Conservation (phyloP, 495 filamentous ascomycete genomes). For the Neurospora hispaniola region DNA sequence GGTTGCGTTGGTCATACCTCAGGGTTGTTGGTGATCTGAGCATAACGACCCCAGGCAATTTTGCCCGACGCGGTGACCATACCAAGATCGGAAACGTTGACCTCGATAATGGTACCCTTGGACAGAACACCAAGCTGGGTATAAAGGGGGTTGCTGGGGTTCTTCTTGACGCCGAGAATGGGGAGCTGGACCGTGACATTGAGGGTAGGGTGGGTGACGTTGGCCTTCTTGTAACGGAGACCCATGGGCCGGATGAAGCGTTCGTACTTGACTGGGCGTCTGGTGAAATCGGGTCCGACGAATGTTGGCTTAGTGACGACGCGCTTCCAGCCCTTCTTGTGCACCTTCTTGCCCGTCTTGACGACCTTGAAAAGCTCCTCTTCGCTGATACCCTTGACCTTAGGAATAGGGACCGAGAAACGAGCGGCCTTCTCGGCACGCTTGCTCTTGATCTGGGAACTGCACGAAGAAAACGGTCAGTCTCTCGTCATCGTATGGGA, state of each 20-base stretch:
- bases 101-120: constrained; percentile 90
- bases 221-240: constrained; percentile 86
- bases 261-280: constrained; percentile 88
- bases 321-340: constrained; percentile 76
- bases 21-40: constrained; percentile 57
- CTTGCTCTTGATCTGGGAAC: constrained; percentile 30
- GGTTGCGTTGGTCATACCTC: constrained; percentile 31
- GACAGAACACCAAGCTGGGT: constrained; percentile 91
- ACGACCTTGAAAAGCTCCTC: constrained; percentile 99
- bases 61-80: constrained; percentile 89
- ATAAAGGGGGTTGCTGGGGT: constrained; percentile 85
- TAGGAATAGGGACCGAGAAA: constrained; percentile 87
- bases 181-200: constrained; percentile 65
- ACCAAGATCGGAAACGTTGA: constrained; percentile 89
- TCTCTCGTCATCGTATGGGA: not conserved
- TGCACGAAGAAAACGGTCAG: not conserved
- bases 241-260: constrained; percentile 55
- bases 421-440: constrained; percentile 88
- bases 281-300: constrained; percentile 84
- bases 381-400: constrained; percentile 86
- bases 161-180: constrained; percentile 95
- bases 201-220: constrained; percentile 60
- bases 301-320: constrained; percentile 66
- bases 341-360: constrained; percentile 68
- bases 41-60: constrained; percentile 77